phyloP scores from a whole-genome alignment of 371 early-diverging fungal genomes.

The Actinomucor elegans region DNA sequence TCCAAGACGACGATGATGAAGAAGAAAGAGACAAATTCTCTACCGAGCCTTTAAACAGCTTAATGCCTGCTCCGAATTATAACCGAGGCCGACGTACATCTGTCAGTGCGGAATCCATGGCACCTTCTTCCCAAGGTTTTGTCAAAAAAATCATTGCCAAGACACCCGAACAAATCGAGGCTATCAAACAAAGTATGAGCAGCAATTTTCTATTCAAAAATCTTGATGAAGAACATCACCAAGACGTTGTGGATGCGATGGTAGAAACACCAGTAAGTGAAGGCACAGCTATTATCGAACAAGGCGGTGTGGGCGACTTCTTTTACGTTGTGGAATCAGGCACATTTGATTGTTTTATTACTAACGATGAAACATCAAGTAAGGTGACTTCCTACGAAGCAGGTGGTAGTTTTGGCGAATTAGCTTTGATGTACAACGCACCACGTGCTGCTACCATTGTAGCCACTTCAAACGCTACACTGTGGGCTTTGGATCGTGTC shows the following conservation, averaged over 20 bases:
- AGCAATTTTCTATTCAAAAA: constrained; percentile 89
- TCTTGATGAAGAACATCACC: constrained; percentile 92
- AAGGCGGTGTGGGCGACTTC: constrained; percentile 94
- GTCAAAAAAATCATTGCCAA: constrained; percentile 84
- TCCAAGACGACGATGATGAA: constrained; percentile 12
- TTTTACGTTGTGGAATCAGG: constrained; percentile 96
- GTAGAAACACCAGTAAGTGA: constrained; percentile 62
- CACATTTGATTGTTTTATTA: constrained; percentile 85
- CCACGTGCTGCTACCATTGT: constrained; percentile 86
- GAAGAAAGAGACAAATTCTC: constrained; percentile 43
- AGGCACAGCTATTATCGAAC: constrained; percentile 83
- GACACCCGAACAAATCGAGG: constrained; percentile 71
- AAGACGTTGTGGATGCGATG: constrained; percentile 93
- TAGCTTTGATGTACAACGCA: constrained; percentile 89
- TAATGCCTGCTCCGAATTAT: constrained; percentile 41
- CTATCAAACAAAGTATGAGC: constrained; percentile 76
- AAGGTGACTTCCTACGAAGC: constrained; percentile 56
- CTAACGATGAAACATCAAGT: constrained; percentile 52
- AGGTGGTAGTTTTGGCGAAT: constrained; percentile 83
- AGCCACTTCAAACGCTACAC: constrained; percentile 61
- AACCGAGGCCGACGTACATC: constrained; percentile 86
- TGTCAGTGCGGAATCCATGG: constrained; percentile 94
- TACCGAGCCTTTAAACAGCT: constrained; percentile 30
- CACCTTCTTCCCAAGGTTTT: constrained; percentile 78
- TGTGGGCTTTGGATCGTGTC: constrained; percentile 84